phyloP scores from a whole-genome alignment of 495 filamentous ascomycete species.

The Penicillium lagena region DNA sequence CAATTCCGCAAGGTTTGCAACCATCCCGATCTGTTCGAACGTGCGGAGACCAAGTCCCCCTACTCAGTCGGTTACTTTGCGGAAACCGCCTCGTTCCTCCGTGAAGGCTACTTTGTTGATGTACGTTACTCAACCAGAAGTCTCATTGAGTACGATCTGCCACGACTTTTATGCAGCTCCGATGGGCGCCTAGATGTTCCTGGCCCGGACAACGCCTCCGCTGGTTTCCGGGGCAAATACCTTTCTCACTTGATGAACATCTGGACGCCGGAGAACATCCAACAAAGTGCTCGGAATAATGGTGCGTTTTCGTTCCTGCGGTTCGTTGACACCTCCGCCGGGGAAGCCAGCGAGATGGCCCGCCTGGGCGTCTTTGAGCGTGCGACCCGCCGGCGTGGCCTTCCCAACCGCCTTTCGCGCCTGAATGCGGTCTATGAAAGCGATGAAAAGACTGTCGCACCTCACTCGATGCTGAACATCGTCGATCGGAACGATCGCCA shows the following conservation, averaged over 20 bases:
- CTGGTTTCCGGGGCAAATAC: slow-evolving; percentile 71
- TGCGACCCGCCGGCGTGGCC: slow-evolving; percentile 47
- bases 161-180: slow-evolving; percentile 69
- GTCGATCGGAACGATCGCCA: slow-evolving; percentile 59
- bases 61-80: slow-evolving; percentile 78
- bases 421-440: slow-evolving; percentile 57
- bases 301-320: slow-evolving; percentile 85
- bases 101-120: slow-evolving; percentile 74
- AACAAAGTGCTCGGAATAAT: slow-evolving; percentile 44
- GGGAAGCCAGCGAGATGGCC: slow-evolving; percentile 61
- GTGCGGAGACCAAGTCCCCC: slow-evolving; percentile 84
- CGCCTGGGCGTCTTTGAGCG: slow-evolving; percentile 59
- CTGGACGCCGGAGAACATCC: slow-evolving; percentile 75
- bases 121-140: slow-evolving; percentile 85
- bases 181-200: slow-evolving; percentile 71
- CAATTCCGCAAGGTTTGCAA: slow-evolving; percentile 99
- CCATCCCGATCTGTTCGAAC: slow-evolving; percentile 93
- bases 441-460: slow-evolving; percentile 52
- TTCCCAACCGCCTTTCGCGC: slow-evolving; percentile 40
- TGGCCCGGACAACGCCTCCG: slow-evolving; percentile 63
- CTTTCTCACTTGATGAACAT: slow-evolving; percentile 79
- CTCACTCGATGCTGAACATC: slow-evolving; percentile 76
- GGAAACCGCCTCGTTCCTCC: slow-evolving; percentile 89
- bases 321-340: slow-evolving; percentile 71
- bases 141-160: slow-evolving; percentile 75